Base-by-base conservation (phyloP, 768 basidiomycete genomes). In the Atractiella rhizophila region DNA sequence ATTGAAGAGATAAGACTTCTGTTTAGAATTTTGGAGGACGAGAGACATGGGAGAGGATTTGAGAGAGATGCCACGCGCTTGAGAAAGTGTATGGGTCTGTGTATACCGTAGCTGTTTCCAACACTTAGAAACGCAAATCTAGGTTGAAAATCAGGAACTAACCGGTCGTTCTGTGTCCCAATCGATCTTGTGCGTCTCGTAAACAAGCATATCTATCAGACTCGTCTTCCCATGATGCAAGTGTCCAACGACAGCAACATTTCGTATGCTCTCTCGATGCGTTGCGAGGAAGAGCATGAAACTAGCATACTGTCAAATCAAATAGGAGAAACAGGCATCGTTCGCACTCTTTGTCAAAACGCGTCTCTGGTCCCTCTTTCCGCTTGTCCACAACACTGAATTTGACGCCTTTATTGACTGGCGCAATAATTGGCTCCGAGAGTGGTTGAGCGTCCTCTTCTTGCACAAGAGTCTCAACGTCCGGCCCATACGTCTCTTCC, bases 181-280 rank as follows among this genome's bases (percentile, higher is more conserved):
- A 6, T 72, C 66, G 43, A 98, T 63, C 59, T 83, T 82, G 60
- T 98, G 91, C 0, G 91, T 98, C 61, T 96, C 85, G 50, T 81
- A 77, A 6, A 86, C 74, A 44, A 98, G 68, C 82, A 94, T 94
- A 58, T 98, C 91, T 70, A 98, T 64, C 35, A 98, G 63, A 1
- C 82, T 76, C 0, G 91, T 94, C 64, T 98, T 98, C 52, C 91
- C 91, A 54, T 98, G 91, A 54, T 98, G 91, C 37, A 98, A 61
- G 55, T 96, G 88, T 12, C 91, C 91, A 13, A 86, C 86, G 15
- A 98, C 69, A 38, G 83, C 83, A 21, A 98, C 78, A 58, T 96
- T 96, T 38, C 91, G 73, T 56, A 94, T 71, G 74, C 85, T 88
- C 42, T 83, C 77, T 20, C 85, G 86, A 58, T 82, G 79, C 10